A percentile compares a stretch with the other conserved stretches of the same genome.
Evolutionary conservation across 1,139 yeast genomes (phyloP).

Genomic region (Spencermartinsiella ligniputridi): DNA sequence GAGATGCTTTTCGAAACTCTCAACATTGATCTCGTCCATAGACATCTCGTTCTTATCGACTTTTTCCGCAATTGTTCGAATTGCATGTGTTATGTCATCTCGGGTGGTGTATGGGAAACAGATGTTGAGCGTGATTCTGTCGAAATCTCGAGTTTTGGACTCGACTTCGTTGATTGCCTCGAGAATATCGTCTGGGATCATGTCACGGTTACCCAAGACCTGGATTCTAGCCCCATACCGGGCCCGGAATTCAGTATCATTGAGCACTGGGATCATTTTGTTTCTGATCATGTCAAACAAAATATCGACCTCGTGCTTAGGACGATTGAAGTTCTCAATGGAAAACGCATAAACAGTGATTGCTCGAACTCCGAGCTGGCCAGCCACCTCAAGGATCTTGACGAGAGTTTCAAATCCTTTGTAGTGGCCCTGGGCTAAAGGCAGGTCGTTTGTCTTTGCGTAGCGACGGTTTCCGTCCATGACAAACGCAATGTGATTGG

Average conservation of each 20-base stretch:
- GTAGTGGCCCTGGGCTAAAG: conserved; percentile 83
- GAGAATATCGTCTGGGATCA: conserved; percentile 68
- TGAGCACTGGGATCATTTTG: conserved; percentile 45
- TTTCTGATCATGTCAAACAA: conserved; percentile 78
- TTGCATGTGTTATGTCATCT: conserved; percentile 78
- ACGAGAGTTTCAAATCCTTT: conserved; percentile 90
- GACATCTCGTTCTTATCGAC: conserved; percentile 30
- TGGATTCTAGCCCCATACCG: conserved; percentile 63
- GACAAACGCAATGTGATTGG: conserved; percentile 85
- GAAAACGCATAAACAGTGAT: conserved; percentile 95
- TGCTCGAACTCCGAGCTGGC: conserved; percentile 74
- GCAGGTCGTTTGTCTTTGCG: conserved; percentile 68
- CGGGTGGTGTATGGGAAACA: conserved; percentile 95
- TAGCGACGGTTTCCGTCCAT: conserved; percentile 97
- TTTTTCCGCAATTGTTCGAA: conserved; percentile 47
- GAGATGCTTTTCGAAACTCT: conserved; percentile 47
- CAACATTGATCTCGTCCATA: conserved; percentile 41
- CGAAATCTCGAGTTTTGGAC: conserved; percentile 46
- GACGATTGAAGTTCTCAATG: conserved; percentile 88
- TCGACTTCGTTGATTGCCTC: conserved; percentile 62
- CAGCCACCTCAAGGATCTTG: conserved; percentile 65
- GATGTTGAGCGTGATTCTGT: conserved; percentile 74
- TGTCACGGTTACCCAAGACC: conserved; percentile 65
- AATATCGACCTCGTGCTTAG: conserved; percentile 74
- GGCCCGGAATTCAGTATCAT: conserved; percentile 14